Conservation (phyloP, 2,329 filamentous ascomycete genomes). For the Fusarium concolor region DNA sequence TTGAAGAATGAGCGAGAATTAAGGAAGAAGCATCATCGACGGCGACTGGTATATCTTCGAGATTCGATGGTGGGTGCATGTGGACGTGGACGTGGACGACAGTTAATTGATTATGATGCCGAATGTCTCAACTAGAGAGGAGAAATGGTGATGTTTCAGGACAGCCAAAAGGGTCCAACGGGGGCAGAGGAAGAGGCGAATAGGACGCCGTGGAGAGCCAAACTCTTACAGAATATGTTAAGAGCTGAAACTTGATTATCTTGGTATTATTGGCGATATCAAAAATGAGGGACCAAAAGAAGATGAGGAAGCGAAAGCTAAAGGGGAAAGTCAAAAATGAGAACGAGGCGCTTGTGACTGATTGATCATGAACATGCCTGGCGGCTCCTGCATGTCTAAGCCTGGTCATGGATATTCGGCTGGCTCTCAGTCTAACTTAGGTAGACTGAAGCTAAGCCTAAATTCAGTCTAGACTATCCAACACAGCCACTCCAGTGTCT, state of each 20-base stretch:
- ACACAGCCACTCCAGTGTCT: slow-evolving; percentile 20
- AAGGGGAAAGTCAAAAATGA: slow-evolving; percentile 9
- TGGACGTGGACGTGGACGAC: slow-evolving; percentile 1
- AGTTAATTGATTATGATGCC: slow-evolving; percentile 25
- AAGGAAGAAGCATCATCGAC: slow-evolving; percentile 42
- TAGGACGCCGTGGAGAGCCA: slow-evolving; percentile 9
- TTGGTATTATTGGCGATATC: neutral
- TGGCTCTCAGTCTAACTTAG: too few species aligned
- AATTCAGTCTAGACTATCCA: slow-evolving; percentile 16
- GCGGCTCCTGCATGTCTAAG: slow-evolving; percentile 1
- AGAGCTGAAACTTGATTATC: slow-evolving; percentile 10
- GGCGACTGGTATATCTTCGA: slow-evolving; percentile 33
- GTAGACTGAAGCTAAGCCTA: slow-evolving; percentile 9
- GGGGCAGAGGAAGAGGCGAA: slow-evolving; percentile 11
- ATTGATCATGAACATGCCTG: slow-evolving; percentile 24
- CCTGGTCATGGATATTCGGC: slow-evolving; percentile 18
- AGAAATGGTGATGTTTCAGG: slow-evolving; percentile 40
- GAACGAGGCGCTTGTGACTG: slow-evolving; percentile 35
- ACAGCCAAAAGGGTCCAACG: slow-evolving; percentile 19
- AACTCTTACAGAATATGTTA: slow-evolving; percentile 7
- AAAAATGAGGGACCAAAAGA: slow-evolving; percentile 10
- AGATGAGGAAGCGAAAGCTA: neutral
- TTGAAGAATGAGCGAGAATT: slow-evolving; percentile 33
- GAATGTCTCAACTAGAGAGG: slow-evolving; percentile 27
- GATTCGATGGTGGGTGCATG: slow-evolving; percentile 42